A percentile compares a stretch with the other conserved stretches of the same genome.
These are phyloP conservation scores for Chytridium lagenaria DNA, from an alignment of 371 early-diverging fungal species.

Conservation along the genomic window DNA sequence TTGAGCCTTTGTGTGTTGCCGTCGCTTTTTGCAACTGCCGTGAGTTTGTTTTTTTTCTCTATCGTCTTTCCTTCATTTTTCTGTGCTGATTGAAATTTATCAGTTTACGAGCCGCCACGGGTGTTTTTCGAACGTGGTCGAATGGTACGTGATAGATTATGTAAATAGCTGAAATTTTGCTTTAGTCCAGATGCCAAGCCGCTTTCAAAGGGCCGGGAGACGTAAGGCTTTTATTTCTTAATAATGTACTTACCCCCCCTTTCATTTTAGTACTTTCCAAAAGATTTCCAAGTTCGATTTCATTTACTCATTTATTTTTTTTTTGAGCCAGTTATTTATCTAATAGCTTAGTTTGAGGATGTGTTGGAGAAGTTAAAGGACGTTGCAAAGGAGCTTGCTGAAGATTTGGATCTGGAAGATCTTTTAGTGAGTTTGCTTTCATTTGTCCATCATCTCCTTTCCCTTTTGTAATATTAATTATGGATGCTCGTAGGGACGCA, in stretches of 20 bases:
- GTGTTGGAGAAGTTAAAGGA: neutral
- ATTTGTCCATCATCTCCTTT: too few species aligned
- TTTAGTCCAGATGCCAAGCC: neutral
- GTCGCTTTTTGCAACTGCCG: neutral
- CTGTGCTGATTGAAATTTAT: neutral
- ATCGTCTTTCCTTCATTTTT: too few species aligned
- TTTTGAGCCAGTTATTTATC: too few species aligned
- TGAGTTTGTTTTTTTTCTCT: too few species aligned
- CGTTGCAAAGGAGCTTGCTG: neutral
- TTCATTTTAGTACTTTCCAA: neutral
- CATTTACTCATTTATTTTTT: neutral
- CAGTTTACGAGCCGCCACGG: constrained; percentile 10
- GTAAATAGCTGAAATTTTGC: neutral
- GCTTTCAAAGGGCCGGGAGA: neutral
- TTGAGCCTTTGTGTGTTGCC: neutral
- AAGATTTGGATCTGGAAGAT: neutral
- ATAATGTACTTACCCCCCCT: neutral
- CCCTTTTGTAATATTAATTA: too few species aligned
- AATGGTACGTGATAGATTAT: too few species aligned
- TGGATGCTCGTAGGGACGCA: constrained; percentile 17
- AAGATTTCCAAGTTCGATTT: too few species aligned
- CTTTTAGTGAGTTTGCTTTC: constrained; percentile 2
- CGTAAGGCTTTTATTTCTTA: neutral
- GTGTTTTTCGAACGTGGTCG: constrained; percentile 6
- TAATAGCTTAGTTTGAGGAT: neutral